Conservation (phyloP, 768 basidiomycete genomes). For the Gymnopilus junonius region DNA sequence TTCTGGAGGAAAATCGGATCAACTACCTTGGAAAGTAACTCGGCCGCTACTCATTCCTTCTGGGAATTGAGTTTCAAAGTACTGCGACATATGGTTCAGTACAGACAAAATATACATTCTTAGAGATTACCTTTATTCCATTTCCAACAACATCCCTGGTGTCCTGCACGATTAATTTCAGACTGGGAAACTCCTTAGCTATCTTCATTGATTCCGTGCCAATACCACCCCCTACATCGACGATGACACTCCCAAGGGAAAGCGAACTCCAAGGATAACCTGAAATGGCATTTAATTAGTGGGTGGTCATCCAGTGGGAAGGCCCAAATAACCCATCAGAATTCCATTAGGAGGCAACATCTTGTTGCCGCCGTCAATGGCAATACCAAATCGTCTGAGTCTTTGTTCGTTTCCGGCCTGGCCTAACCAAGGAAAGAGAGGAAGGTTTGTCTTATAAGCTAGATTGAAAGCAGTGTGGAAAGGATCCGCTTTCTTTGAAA, state of each 20-base stretch:
- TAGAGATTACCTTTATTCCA: no score
- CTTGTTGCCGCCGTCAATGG: conserved; percentile 21
- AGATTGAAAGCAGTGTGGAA: no score
- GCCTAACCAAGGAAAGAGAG: conserved; percentile 25
- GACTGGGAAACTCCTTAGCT: conserved; percentile 19
- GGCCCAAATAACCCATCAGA: conserved; percentile 13
- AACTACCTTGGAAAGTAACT: no score
- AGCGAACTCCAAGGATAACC: conserved; percentile 30
- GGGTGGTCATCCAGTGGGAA: not conserved
- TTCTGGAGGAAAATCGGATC: no score
- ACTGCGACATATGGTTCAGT: no score
- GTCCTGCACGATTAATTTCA: conserved; percentile 32
- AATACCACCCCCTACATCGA: conserved; percentile 36
- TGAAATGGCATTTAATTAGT: conserved; percentile 4
- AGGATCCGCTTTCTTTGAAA: no score
- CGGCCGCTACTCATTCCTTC: no score
- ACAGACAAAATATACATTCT: no score
- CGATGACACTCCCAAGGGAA: conserved; percentile 23
- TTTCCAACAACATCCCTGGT: not conserved
- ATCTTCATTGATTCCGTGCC: conserved; percentile 28
- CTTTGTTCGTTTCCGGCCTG: conserved; percentile 25
- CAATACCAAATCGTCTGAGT: conserved; percentile 30
- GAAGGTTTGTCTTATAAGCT: conserved; percentile 21
- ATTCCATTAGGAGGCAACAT: conserved; percentile 19
- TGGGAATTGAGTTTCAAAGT: no score